Evolutionary conservation across 176 grass and related monocot genomes (phyloP).

Genomic region (Puccinellia tenuiflora): DNA sequence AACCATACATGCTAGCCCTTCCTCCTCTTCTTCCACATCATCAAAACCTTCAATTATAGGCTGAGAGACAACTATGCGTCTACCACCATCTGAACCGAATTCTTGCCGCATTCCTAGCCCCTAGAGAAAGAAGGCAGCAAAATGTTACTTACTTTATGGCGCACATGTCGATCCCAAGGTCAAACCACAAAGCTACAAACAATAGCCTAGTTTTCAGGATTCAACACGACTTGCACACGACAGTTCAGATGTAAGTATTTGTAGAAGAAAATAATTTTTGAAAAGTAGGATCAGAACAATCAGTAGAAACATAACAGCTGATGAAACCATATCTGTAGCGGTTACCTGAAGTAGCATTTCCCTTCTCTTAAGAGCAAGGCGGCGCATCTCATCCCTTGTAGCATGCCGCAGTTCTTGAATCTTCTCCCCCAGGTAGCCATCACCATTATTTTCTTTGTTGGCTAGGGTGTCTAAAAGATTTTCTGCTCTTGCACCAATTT

Average conservation of each 20-base stretch:
- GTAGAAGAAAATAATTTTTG: slow-evolving; percentile 3
- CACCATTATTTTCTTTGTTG: slow-evolving; percentile 90
- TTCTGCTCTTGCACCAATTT: slow-evolving; percentile 93
- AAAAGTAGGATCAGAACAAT: background rate
- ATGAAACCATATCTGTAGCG: slow-evolving; percentile 5
- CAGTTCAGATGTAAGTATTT: background rate
- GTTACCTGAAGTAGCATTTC: slow-evolving; percentile 80
- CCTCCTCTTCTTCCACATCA: slow-evolving; percentile 89
- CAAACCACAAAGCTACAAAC: background rate
- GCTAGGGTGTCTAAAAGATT: slow-evolving; percentile 95
- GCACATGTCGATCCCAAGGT: background rate
- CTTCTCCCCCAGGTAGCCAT: slow-evolving; percentile 79
- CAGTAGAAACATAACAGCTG: slow-evolving; percentile 11
- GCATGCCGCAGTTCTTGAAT: slow-evolving; percentile 80
- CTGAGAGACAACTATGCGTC: slow-evolving; percentile 86
- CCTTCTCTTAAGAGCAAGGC: slow-evolving; percentile 81
- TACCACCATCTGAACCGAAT: slow-evolving; percentile 82
- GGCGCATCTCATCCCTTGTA: slow-evolving; percentile 87
- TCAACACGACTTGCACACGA: background rate
- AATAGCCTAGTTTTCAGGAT: background rate
- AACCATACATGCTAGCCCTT: slow-evolving; percentile 93
- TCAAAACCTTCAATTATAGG: slow-evolving; percentile 91
- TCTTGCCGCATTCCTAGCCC: slow-evolving; percentile 86
- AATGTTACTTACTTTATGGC: slow-evolving; percentile 8
- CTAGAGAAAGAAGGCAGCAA: slow-evolving; percentile 31